A percentile compares a stretch with the other conserved stretches of the same genome.
phyloP scores from a whole-genome alignment of 2,329 filamentous ascomycete genomes.

The Metarhizium sp. region DNA sequence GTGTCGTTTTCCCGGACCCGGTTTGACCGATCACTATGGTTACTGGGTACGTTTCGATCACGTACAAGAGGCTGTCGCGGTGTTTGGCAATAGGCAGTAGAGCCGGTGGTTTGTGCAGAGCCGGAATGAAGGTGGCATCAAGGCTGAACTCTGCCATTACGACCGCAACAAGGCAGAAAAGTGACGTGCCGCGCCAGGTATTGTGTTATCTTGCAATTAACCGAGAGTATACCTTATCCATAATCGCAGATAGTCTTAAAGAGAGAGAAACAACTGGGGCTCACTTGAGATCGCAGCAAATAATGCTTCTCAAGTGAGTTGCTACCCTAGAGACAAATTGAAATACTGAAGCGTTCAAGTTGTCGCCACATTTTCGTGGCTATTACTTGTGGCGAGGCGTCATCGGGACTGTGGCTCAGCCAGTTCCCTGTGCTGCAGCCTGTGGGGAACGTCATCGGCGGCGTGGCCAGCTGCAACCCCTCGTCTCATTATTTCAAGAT shows the following conservation, averaged over 20 bases:
- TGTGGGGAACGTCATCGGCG: slow-evolving; percentile 30
- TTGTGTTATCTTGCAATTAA: background rate
- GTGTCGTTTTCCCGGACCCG: slow-evolving; percentile 90
- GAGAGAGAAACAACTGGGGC: background rate
- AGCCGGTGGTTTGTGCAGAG: slow-evolving; percentile 75
- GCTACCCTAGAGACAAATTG: background rate
- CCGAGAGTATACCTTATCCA: background rate
- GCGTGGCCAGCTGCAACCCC: slow-evolving; percentile 6
- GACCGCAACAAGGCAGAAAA: background rate
- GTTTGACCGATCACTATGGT: slow-evolving; percentile 91
- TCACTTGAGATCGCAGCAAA: background rate
- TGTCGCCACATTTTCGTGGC: too few relatives aligned
- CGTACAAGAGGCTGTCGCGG: slow-evolving; percentile 69
- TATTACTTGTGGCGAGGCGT: slow-evolving; percentile 2
- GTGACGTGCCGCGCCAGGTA: background rate
- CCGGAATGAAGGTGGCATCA: slow-evolving; percentile 58
- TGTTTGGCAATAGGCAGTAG: slow-evolving; percentile 83
- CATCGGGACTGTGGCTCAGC: slow-evolving; percentile 13
- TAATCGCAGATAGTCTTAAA: background rate
- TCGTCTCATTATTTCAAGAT: slow-evolving; percentile 1
- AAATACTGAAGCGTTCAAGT: background rate
- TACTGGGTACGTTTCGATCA: slow-evolving; percentile 74
- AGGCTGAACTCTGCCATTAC: slow-evolving; percentile 49
- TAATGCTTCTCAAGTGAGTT: background rate
- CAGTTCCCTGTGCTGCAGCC: slow-evolving; percentile 2